Evolutionary conservation across 78 protist species (phyloP).

Genomic region (Abeoforma whisleri): DNA sequence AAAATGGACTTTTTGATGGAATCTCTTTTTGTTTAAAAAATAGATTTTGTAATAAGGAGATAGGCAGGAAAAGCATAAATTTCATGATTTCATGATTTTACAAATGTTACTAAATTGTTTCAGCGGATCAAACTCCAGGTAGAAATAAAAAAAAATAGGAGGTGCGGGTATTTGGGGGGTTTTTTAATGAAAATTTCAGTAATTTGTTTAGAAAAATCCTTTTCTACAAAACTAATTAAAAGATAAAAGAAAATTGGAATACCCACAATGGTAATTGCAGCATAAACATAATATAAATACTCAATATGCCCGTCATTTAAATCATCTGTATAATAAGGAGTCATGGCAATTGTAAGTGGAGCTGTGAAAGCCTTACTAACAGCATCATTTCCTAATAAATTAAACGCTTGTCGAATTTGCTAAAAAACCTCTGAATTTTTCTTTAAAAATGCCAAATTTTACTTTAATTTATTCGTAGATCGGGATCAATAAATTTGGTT

Average conservation of each 20-base stretch:
- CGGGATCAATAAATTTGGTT: background rate
- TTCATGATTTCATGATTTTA: too few species aligned
- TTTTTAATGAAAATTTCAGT: too few species aligned
- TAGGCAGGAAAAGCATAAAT: too few species aligned
- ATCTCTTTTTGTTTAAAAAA: too few species aligned
- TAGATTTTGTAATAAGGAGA: too few species aligned
- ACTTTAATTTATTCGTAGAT: background rate
- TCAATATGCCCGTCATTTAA: constrained; percentile 5
- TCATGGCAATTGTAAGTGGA: background rate
- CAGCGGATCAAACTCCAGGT: too few species aligned
- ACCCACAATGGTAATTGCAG: background rate
- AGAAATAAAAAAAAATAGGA: too few species aligned
- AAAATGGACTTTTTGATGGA: too few species aligned
- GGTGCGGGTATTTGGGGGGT: too few species aligned
- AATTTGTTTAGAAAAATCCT: too few species aligned
- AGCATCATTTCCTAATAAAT: background rate
- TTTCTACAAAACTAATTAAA: too few species aligned
- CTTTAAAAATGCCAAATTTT: background rate
- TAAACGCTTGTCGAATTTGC: background rate
- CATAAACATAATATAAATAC: background rate
- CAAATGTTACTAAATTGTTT: too few species aligned
- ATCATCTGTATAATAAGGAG: background rate
- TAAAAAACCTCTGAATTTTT: background rate
- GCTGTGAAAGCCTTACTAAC: background rate
- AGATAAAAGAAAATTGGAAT: background rate